A percentile compares a stretch with the other conserved stretches of the same genome.
Evolutionary conservation across 768 basidiomycete species (phyloP).

Genomic region (Trametes elegans): DNA sequence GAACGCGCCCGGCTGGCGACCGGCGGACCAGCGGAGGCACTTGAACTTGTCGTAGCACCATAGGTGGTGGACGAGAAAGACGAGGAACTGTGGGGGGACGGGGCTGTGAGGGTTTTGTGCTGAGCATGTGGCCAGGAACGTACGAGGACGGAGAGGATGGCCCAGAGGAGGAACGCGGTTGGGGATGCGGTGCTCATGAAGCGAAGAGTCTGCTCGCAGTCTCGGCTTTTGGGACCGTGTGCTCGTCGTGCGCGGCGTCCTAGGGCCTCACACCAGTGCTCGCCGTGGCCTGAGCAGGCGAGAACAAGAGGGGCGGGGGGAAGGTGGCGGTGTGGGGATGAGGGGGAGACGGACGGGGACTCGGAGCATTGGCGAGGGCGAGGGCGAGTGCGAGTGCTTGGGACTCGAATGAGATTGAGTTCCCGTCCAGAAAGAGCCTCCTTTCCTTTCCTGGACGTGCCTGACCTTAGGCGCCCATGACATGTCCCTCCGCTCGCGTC

Average conservation of each 20-base stretch:
- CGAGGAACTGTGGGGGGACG: slow-evolving; percentile 45
- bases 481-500: not conserved
- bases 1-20: slow-evolving; percentile 80
- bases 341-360: not conserved
- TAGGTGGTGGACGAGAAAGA: slow-evolving; percentile 70
- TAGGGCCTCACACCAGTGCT: too few relatives aligned
- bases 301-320: not conserved
- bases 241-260: too few relatives aligned
- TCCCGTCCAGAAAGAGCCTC: too few relatives aligned
- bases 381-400: not conserved
- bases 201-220: not conserved
- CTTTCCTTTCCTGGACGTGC: not conserved
- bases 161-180: slow-evolving; percentile 74
- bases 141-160: slow-evolving; percentile 64
- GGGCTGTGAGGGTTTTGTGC: not conserved
- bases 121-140: slow-evolving; percentile 26
- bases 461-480: slow-evolving; percentile 4
- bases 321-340: not conserved
- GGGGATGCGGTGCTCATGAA: slow-evolving; percentile 73
- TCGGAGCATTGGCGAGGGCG: not conserved
- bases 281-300: too few relatives aligned
- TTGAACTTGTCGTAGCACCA: slow-evolving; percentile 78
- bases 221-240: too few relatives aligned
- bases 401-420: not conserved
- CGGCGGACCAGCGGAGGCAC: slow-evolving; percentile 72